These are phyloP conservation scores for Lasiosphaeris hirsuta DNA, from an alignment of 495 filamentous ascomycete species.

Conservation along the genomic window DNA sequence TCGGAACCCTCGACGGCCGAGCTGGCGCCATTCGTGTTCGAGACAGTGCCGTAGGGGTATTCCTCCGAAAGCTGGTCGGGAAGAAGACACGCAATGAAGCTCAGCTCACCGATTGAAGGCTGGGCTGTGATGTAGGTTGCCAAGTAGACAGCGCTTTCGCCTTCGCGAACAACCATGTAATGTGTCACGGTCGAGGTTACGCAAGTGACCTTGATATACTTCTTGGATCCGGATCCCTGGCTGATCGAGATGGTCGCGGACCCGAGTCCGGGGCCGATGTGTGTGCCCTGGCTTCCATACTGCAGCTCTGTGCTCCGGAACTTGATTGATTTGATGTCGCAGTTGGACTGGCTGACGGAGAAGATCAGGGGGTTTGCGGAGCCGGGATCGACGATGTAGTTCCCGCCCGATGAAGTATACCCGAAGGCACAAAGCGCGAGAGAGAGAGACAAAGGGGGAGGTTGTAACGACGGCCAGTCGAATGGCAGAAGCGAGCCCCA, in stretches of 20 bases:
- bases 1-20: conserved; percentile 59
- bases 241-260: conserved; percentile 55
- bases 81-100: conserved; percentile 61
- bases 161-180: conserved; percentile 59
- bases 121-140: conserved; percentile 61
- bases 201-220: conserved; percentile 62
- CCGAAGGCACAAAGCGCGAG: conserved; percentile 40
- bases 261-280: conserved; percentile 60
- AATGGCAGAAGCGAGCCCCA: conserved; percentile 19
- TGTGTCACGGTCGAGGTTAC: conserved; percentile 58
- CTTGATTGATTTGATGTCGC: conserved; percentile 62
- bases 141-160: conserved; percentile 59
- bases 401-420: conserved; percentile 39
- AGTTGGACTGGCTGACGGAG: conserved; percentile 53
- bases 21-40: conserved; percentile 49
- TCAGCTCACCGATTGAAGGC: conserved; percentile 58
- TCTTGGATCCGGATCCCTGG: conserved; percentile 30
- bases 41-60: conserved; percentile 47
- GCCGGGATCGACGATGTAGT: conserved; percentile 54
- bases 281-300: conserved; percentile 48
- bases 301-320: conserved; percentile 58
- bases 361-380: conserved; percentile 54
- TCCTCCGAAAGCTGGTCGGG: conserved; percentile 54
- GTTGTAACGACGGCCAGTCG: conserved; percentile 24
- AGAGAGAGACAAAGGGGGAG: conserved; percentile 34